A percentile compares a stretch with the other conserved stretches of the same genome.
Evolutionary conservation across 345 rosid genomes (phyloP).

Genomic region (Salix exigua): DNA sequence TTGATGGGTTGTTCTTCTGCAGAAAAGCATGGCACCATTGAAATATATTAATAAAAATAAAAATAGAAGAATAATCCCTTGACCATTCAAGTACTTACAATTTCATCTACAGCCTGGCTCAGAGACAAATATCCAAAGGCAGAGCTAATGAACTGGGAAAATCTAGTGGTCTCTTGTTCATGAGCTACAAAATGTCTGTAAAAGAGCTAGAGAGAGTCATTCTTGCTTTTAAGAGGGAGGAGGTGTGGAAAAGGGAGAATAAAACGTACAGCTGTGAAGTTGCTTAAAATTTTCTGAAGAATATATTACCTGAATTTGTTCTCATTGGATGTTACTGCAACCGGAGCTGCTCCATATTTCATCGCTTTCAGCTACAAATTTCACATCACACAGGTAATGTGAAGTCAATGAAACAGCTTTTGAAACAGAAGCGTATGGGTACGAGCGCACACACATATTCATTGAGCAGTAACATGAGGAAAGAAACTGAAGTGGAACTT

Average conservation of each 20-base stretch:
- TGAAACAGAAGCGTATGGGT: not conserved
- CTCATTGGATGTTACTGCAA: conserved; percentile 30
- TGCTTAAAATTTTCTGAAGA: not conserved
- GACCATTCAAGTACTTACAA: conserved; percentile 34
- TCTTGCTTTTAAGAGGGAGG: not conserved
- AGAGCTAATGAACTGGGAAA: conserved; percentile 39
- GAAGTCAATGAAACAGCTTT: not conserved
- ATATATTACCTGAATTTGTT: conserved; percentile 39
- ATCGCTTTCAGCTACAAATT: conserved; percentile 64
- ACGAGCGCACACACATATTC: not conserved
- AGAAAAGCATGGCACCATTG: not conserved
- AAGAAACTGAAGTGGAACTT: not conserved
- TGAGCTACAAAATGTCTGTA: conserved; percentile 35
- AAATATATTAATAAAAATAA: not conserved
- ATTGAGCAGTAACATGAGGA: not conserved
- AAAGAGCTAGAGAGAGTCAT: not conserved
- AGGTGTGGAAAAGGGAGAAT: not conserved
- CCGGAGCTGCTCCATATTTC: conserved; percentile 64
- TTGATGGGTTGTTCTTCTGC: conserved; percentile 42
- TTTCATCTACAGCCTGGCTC: conserved; percentile 53
- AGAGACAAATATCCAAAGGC: conserved; percentile 48
- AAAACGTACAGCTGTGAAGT: not conserved
- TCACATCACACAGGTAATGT: not conserved
- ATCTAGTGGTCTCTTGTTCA: conserved; percentile 29
- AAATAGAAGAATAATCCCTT: not conserved